Percentiles rank a stretch among this genome's conserved stretches.
These are phyloP conservation scores for Cubamyces lactineus DNA, from an alignment of 768 basidiomycete genomes.

Conservation along the genomic window DNA sequence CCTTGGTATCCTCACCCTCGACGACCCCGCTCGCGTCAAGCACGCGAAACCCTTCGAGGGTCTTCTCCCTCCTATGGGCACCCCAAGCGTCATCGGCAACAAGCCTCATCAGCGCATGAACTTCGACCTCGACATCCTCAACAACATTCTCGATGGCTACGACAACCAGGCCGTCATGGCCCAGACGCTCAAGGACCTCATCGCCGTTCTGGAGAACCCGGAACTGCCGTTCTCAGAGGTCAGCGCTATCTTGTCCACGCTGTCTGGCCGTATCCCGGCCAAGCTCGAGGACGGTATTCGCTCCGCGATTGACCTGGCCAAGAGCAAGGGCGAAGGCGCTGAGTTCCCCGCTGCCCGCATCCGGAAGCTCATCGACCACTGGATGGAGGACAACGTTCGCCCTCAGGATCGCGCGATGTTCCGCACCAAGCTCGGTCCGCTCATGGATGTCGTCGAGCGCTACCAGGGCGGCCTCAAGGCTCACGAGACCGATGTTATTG, in stretches of 20 bases:
- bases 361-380: slow-evolving; percentile 85
- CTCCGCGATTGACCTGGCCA: slow-evolving; percentile 73
- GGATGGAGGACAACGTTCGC: slow-evolving; percentile 77
- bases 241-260: slow-evolving; percentile 77
- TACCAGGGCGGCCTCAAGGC: slow-evolving; percentile 84
- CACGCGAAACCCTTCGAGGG: slow-evolving; percentile 99
- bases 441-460: slow-evolving; percentile 77
- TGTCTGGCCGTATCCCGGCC: slow-evolving; percentile 91
- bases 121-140: slow-evolving; percentile 72
- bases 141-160: slow-evolving; percentile 94
- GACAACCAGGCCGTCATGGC: slow-evolving; percentile 95
- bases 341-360: slow-evolving; percentile 93
- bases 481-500: slow-evolving; percentile 81
- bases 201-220: slow-evolving; percentile 77
- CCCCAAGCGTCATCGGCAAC: slow-evolving; percentile 82
- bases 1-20: slow-evolving; percentile 93
- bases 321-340: slow-evolving; percentile 66
- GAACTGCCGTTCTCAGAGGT: slow-evolving; percentile 90
- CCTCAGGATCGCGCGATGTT: slow-evolving; percentile 83
- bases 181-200: slow-evolving; percentile 83
- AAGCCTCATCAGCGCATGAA: slow-evolving; percentile 88
- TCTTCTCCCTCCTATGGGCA: slow-evolving; percentile 84
- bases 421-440: slow-evolving; percentile 65
- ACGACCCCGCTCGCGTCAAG: slow-evolving; percentile 94
- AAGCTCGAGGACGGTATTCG: slow-evolving; percentile 91